Evolutionary conservation across 345 rosid species (phyloP).

Genomic region (Ailanthus altissimus): DNA sequence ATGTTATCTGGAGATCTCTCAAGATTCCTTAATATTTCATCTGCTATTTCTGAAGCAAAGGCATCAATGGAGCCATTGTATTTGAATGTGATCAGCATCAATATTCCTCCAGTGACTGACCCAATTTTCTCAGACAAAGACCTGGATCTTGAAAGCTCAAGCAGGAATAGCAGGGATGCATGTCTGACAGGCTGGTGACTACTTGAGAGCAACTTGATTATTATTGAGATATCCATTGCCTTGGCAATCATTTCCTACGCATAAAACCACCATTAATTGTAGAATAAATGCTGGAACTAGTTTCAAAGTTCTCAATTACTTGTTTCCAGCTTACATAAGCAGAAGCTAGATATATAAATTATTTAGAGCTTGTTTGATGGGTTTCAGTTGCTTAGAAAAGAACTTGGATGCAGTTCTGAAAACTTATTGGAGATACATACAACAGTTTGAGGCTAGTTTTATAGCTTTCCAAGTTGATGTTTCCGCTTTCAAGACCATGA

Average conservation of each 20-base stretch:
- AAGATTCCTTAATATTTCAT: constrained; percentile 60
- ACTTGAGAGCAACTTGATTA: constrained; percentile 65
- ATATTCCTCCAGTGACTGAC: constrained; percentile 59
- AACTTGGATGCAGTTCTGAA: not conserved
- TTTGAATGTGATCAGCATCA: constrained; percentile 71
- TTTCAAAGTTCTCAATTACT: constrained; percentile 6
- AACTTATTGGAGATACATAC: not conserved
- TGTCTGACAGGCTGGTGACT: constrained; percentile 57
- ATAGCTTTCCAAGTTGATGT: not conserved
- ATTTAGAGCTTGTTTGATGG: not conserved
- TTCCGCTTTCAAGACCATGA: not conserved
- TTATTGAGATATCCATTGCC: constrained; percentile 42
- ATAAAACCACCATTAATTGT: not conserved
- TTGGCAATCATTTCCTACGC: constrained; percentile 66
- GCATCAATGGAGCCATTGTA: constrained; percentile 51
- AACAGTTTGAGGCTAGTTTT: not conserved
- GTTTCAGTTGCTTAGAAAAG: not conserved
- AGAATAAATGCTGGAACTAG: not conserved
- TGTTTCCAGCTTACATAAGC: not conserved
- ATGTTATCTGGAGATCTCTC: constrained; percentile 58
- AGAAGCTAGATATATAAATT: not conserved
- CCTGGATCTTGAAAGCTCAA: constrained; percentile 65
- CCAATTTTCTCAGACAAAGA: constrained; percentile 58
- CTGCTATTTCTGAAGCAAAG: constrained; percentile 58
- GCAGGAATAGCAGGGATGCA: constrained; percentile 57